Percentiles rank a stretch among this genome's conserved stretches.
Evolutionary conservation across 306 rosid species (phyloP).

Genomic region (Rosa persica): DNA sequence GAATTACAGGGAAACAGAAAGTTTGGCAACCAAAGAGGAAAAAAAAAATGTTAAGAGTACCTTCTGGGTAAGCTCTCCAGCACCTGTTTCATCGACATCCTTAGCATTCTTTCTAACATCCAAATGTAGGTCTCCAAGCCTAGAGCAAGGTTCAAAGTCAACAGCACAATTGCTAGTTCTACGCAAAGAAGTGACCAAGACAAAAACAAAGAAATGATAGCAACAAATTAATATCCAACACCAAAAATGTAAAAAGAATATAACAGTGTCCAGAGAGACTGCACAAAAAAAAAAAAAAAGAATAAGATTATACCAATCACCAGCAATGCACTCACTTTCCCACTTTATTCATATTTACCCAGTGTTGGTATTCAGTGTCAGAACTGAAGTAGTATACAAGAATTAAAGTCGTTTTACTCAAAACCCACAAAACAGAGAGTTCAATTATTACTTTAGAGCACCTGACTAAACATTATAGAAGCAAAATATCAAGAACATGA

Average conservation of each 20-base stretch:
- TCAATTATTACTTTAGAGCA: background rate
- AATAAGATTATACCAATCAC: background rate
- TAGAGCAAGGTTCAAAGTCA: conserved; percentile 93
- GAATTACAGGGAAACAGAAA: conserved; percentile 24
- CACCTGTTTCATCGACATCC: conserved; percentile 47
- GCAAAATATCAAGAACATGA: too few relatives aligned
- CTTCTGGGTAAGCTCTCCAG: conserved; percentile 45
- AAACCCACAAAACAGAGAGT: background rate
- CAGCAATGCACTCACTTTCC: background rate
- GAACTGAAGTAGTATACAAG: background rate
- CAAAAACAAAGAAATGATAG: conserved; percentile 12
- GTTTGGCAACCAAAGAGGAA: too few relatives aligned
- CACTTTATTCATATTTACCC: too few relatives aligned
- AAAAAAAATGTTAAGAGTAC: conserved; percentile 39
- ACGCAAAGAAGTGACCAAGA: conserved; percentile 30
- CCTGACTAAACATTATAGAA: background rate
- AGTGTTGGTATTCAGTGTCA: background rate
- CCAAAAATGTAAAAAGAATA: conserved; percentile 16
- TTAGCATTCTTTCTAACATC: conserved; percentile 64
- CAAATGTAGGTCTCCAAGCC: conserved; percentile 92
- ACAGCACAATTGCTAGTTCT: conserved; percentile 55
- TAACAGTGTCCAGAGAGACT: background rate
- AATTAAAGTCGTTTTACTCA: background rate
- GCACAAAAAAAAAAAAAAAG: too few relatives aligned
- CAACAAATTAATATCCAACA: conserved; percentile 24